Percentiles rank a stretch among this genome's conserved stretches.
Conservation (phyloP, 345 rosid species). For the Angophora floribunda region DNA sequence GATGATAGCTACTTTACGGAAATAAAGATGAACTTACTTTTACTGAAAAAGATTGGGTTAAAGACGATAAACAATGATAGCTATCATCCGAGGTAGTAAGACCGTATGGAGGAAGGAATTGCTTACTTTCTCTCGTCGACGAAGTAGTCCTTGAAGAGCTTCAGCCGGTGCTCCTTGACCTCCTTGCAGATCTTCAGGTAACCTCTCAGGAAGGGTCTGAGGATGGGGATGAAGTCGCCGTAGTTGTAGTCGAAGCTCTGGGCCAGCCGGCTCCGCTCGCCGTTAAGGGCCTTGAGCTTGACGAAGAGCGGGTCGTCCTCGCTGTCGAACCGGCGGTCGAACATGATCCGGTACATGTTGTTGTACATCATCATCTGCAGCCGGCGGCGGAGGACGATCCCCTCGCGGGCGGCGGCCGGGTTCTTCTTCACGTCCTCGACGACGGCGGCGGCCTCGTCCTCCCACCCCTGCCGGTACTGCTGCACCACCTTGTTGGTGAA, state of each 20-base stretch:
- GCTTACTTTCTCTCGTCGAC: conserved; percentile 90
- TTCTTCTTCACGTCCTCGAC: conserved; percentile 72
- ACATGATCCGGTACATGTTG: conserved; percentile 93
- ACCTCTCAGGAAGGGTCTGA: conserved; percentile 88
- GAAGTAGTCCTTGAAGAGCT: conserved; percentile 88
- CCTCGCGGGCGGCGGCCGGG: conserved; percentile 56
- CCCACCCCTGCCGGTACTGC: conserved; percentile 65
- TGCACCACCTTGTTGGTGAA: conserved; percentile 92
- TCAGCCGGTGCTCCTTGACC: conserved; percentile 67
- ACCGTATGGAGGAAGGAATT: neutral
- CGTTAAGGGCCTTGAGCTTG: conserved; percentile 78
- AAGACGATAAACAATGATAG: neutral
- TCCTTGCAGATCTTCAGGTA: conserved; percentile 89
- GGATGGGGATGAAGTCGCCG: conserved; percentile 91
- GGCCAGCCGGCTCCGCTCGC: conserved; percentile 83
- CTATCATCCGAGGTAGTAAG: neutral
- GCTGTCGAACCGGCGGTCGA: conserved; percentile 83
- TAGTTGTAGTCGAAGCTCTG: conserved; percentile 98
- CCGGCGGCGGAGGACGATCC: conserved; percentile 67
- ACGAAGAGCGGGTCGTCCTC: conserved; percentile 80
- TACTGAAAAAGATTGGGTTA: neutral
- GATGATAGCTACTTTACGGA: neutral
- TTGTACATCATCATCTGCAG: conserved; percentile 97
- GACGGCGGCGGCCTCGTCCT: conserved; percentile 60
- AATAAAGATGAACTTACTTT: neutral